These are phyloP conservation scores for Yamagishiella unicocca DNA, from an alignment of 139 green algal species.

Conservation along the genomic window DNA sequence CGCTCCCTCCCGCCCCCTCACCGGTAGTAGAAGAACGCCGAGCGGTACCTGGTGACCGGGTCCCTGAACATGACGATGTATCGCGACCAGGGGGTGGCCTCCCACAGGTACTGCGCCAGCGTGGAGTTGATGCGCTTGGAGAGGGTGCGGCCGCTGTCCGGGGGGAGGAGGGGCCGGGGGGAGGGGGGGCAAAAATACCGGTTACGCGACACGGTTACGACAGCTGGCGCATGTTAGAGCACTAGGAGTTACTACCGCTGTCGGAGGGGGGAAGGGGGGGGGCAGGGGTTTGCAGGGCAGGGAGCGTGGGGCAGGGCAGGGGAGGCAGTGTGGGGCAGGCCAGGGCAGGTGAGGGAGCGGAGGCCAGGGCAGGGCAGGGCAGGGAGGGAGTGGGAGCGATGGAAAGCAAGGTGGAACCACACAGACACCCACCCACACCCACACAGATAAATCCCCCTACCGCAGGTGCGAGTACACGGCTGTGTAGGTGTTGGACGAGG, in stretches of 20 bases:
- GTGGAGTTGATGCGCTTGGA: slow-evolving; percentile 59
- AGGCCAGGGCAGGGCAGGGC: neutral
- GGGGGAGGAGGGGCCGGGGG: neutral
- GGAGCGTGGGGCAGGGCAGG: too few species aligned
- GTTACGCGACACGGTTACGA: too few species aligned
- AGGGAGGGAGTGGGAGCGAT: too few species aligned
- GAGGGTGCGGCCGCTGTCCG: slow-evolving; percentile 25
- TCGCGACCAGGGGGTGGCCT: slow-evolving; percentile 67
- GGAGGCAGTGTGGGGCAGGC: too few species aligned
- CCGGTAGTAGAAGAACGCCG: slow-evolving; percentile 70
- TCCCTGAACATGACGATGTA: slow-evolving; percentile 71
- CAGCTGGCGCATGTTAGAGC: too few species aligned
- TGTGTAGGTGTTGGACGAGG: slow-evolving; percentile 74
- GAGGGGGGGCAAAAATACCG: too few species aligned
- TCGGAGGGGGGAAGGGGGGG: neutral
- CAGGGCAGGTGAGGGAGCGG: neutral
- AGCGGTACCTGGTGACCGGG: slow-evolving; percentile 64
- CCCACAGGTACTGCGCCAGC: slow-evolving; percentile 61
- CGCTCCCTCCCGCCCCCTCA: neutral
- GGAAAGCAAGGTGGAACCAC: too few species aligned
- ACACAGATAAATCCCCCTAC: neutral
- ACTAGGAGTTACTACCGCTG: too few species aligned
- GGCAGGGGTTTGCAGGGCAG: neutral
- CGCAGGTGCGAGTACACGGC: slow-evolving; percentile 51
- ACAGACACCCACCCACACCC: neutral